Conservation (phyloP, 768 basidiomycete species). For the Boletus pseudopeckii region DNA sequence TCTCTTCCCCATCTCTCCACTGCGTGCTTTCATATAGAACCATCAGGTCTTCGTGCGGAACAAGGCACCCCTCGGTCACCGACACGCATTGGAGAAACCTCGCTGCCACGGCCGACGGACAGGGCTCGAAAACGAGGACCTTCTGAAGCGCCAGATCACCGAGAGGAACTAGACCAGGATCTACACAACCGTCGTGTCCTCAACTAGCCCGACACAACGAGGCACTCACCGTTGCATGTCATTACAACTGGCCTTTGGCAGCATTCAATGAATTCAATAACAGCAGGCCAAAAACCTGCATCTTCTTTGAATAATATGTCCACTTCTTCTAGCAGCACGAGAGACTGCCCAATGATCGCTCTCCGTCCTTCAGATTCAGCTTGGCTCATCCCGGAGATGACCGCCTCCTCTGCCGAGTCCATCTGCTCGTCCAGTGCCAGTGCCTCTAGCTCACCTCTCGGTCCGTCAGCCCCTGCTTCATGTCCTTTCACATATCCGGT, state of each 20-base stretch:
- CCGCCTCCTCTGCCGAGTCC: not conserved
- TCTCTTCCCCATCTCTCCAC: conserved; percentile 21
- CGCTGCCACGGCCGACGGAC: conserved; percentile 48
- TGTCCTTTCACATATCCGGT: not conserved
- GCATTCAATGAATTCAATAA: conserved; percentile 75
- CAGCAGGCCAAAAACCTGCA: conserved; percentile 78
- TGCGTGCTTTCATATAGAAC: conserved; percentile 43
- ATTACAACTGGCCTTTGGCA: conserved; percentile 87
- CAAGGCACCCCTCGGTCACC: conserved; percentile 48
- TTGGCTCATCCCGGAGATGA: not conserved
- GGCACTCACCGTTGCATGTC: conserved; percentile 83
- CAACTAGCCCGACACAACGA: conserved; percentile 8
- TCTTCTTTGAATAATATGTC: conserved; percentile 92
- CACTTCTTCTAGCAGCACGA: conserved; percentile 92
- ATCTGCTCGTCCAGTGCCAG: conserved; percentile 4
- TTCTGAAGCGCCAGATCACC: conserved; percentile 74
- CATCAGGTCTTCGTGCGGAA: conserved; percentile 42
- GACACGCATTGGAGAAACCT: conserved; percentile 70
- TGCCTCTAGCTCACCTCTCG: not conserved
- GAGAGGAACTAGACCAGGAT: conserved; percentile 68
- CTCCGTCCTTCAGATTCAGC: conserved; percentile 14
- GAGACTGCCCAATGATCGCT: conserved; percentile 64
- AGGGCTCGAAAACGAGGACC: conserved; percentile 62
- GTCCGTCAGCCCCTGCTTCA: conserved; percentile 14
- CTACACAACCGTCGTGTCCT: conserved; percentile 37